Evolutionary conservation across 371 early-diverging fungal species (phyloP).

Genomic region (Mucor saturninus): DNA sequence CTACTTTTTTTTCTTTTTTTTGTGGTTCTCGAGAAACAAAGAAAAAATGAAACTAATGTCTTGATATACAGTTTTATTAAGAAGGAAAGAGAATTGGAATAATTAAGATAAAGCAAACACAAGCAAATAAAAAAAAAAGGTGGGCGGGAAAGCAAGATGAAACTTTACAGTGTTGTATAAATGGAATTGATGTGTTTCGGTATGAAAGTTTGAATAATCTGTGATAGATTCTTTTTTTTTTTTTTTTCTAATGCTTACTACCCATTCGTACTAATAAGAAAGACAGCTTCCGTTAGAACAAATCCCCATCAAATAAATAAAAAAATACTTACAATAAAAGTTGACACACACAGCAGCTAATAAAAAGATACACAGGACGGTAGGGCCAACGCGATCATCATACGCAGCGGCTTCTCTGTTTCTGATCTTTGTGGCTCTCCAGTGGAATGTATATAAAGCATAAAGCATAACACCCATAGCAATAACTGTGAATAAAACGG

Average conservation of each 20-base stretch:
- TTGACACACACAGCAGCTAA: conserved; percentile 78
- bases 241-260: conserved; percentile 20
- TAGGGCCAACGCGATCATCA: conserved; percentile 68
- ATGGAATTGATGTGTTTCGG: neutral
- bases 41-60: no score
- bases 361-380: conserved; percentile 77
- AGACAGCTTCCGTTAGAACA: neutral
- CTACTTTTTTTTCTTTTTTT: neutral
- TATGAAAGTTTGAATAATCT: neutral
- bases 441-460: conserved; percentile 83
- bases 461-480: conserved; percentile 77
- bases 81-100: neutral
- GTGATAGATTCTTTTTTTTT: neutral
- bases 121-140: neutral
- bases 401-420: conserved; percentile 61
- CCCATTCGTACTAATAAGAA: conserved; percentile 30
- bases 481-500: conserved; percentile 68
- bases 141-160: neutral
- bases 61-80: neutral
- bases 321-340: conserved; percentile 76
- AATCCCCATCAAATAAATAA: neutral
- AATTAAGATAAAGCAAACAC: neutral
- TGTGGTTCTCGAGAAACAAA: neutral
- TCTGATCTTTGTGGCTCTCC: conserved; percentile 76
- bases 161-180: neutral